A percentile compares a stretch with the other conserved stretches of the same genome.
Evolutionary conservation across 495 filamentous ascomycete species (phyloP).

Genomic region (Aspergillus sclerotiicarbonarius): DNA sequence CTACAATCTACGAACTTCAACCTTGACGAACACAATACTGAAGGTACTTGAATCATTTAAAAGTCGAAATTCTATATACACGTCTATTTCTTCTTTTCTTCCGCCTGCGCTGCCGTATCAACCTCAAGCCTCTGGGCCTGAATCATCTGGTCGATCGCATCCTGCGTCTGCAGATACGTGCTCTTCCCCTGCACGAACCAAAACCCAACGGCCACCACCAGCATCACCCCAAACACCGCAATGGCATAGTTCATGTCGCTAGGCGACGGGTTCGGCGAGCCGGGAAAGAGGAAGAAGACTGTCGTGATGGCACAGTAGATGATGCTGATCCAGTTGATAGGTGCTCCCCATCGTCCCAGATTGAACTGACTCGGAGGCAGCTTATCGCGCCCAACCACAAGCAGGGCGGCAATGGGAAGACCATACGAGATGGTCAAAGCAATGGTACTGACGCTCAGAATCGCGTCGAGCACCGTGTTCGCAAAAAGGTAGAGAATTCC

Average conservation of each 20-base stretch:
- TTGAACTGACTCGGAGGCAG: slow-evolving; percentile 38
- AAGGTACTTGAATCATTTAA: background rate
- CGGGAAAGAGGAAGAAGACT: slow-evolving; percentile 47
- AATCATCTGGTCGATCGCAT: slow-evolving; percentile 41
- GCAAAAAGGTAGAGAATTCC: slow-evolving; percentile 48
- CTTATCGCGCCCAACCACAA: slow-evolving; percentile 40
- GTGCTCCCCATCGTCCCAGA: slow-evolving; percentile 32
- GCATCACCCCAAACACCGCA: slow-evolving; percentile 49
- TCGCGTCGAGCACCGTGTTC: slow-evolving; percentile 44
- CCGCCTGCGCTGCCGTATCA: slow-evolving; percentile 10
- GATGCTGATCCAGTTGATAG: slow-evolving; percentile 38
- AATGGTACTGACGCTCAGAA: slow-evolving; percentile 47
- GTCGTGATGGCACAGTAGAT: slow-evolving; percentile 44
- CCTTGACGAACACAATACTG: background rate
- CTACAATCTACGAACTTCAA: background rate
- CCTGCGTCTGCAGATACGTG: slow-evolving; percentile 42
- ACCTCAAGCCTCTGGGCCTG: slow-evolving; percentile 40
- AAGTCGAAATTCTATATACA: background rate
- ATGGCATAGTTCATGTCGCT: slow-evolving; percentile 49
- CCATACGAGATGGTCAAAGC: slow-evolving; percentile 46
- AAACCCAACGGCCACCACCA: slow-evolving; percentile 41
- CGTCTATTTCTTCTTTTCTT: background rate
- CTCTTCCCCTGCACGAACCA: slow-evolving; percentile 38
- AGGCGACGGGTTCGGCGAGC: slow-evolving; percentile 34
- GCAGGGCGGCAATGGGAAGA: slow-evolving; percentile 37